Conservation (phyloP, 2,329 filamentous ascomycete species). For the Clarireedia monteithiana region DNA sequence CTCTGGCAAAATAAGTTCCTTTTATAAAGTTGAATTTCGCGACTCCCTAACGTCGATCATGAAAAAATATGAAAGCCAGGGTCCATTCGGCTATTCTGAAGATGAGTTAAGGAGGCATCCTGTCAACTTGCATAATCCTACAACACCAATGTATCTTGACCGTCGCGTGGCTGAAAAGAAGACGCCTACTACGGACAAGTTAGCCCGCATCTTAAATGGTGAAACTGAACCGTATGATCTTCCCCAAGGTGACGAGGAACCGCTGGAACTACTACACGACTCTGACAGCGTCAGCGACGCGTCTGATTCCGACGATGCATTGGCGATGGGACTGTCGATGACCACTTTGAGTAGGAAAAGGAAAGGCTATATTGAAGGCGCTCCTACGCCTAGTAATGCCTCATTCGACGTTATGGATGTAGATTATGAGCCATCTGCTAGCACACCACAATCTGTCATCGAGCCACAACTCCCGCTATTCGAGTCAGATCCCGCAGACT, state of each 20-base stretch:
- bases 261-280: constrained; percentile 19
- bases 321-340: constrained; percentile 42
- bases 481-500: constrained; percentile 28
- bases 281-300: constrained; percentile 36
- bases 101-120: constrained; percentile 6
- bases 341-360: constrained; percentile 33
- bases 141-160: constrained; percentile 23
- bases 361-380: constrained; percentile 23
- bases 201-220: constrained; percentile 39
- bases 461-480: constrained; percentile 23
- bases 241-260: constrained; percentile 14
- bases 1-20: constrained; percentile 21
- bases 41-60: constrained; percentile 23
- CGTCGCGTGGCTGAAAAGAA: constrained; percentile 16
- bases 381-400: constrained; percentile 22
- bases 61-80: constrained; percentile 26
- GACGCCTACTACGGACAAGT: constrained; percentile 18
- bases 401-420: constrained; percentile 26
- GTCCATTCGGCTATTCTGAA: constrained; percentile 22
- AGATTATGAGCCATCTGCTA: constrained; percentile 21
- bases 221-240: constrained; percentile 11
- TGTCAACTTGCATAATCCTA: constrained; percentile 13
- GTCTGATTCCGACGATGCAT: constrained; percentile 49
- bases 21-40: constrained; percentile 26
- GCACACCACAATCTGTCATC: constrained; percentile 22